Evolutionary conservation across 73 alveolate species (phyloP).

Genomic region (Paraurostyla sp.): DNA sequence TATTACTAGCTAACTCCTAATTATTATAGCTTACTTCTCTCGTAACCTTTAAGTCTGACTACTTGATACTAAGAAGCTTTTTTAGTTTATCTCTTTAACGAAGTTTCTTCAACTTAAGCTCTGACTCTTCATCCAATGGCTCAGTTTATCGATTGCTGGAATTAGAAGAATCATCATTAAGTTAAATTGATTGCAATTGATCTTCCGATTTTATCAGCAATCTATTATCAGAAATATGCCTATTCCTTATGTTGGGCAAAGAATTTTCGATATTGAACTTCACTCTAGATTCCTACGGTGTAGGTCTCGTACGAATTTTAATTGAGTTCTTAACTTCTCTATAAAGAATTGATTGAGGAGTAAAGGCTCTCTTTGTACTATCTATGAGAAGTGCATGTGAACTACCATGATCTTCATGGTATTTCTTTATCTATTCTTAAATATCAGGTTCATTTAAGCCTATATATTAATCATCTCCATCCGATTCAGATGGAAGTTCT

Average conservation of each 20-base stretch:
- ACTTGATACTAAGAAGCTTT: no score
- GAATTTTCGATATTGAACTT: not conserved
- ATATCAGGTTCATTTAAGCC: no score
- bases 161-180: no score
- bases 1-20: no score
- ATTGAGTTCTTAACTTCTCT: not conserved
- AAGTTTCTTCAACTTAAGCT: no score
- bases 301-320: not conserved
- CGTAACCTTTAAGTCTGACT: no score
- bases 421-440: not conserved
- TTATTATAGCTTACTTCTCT: no score
- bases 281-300: not conserved
- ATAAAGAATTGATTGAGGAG: not conserved
- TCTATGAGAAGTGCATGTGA: not conserved
- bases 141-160: no score
- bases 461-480: not conserved
- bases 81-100: no score
- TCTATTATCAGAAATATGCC: not conserved
- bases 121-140: no score
- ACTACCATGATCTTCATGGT: not conserved
- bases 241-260: no score
- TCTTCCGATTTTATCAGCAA: not conserved
- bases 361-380: not conserved
- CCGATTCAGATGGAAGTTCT: conserved; percentile 39
- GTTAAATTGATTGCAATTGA: not conserved